Evolutionary conservation across 208 protist species (phyloP).

Genomic region (Trypanosoma brucei): DNA sequence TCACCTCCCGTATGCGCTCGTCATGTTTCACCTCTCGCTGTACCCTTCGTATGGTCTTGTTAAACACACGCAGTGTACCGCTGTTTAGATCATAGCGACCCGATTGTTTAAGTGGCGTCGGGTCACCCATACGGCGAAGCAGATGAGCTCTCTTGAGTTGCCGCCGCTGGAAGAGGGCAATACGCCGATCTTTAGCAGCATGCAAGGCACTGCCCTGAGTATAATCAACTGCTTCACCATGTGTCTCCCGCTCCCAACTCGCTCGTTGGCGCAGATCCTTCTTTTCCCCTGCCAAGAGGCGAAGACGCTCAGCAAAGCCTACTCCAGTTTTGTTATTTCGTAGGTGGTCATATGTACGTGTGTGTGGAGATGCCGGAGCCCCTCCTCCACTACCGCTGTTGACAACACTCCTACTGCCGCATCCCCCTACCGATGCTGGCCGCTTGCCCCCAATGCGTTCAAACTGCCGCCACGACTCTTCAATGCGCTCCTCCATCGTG

Average conservation of each 20-base stretch:
- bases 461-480: conserved; percentile 76
- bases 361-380: background rate
- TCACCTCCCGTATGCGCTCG: conserved; percentile 46
- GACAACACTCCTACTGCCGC: conserved; percentile 9
- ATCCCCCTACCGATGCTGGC: conserved; percentile 27
- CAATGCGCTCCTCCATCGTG: conserved; percentile 88
- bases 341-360: conserved; percentile 25
- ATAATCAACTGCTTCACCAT: conserved; percentile 78
- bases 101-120: conserved; percentile 79
- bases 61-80: conserved; percentile 71
- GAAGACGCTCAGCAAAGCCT: conserved; percentile 63
- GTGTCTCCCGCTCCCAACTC: conserved; percentile 63
- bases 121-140: conserved; percentile 74
- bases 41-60: conserved; percentile 81
- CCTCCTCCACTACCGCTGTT: background rate
- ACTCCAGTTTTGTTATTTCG: conserved; percentile 47
- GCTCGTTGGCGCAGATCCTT: conserved; percentile 47
- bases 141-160: conserved; percentile 74
- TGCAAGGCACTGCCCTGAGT: conserved; percentile 63
- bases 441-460: conserved; percentile 77
- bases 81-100: conserved; percentile 62
- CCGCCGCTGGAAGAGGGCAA: conserved; percentile 57
- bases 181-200: conserved; percentile 66
- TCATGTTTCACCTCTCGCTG: conserved; percentile 69
- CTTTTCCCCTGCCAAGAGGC: conserved; percentile 50